phyloP scores from a whole-genome alignment of 768 basidiomycete species.

The Rhodotorula diobovata region DNA sequence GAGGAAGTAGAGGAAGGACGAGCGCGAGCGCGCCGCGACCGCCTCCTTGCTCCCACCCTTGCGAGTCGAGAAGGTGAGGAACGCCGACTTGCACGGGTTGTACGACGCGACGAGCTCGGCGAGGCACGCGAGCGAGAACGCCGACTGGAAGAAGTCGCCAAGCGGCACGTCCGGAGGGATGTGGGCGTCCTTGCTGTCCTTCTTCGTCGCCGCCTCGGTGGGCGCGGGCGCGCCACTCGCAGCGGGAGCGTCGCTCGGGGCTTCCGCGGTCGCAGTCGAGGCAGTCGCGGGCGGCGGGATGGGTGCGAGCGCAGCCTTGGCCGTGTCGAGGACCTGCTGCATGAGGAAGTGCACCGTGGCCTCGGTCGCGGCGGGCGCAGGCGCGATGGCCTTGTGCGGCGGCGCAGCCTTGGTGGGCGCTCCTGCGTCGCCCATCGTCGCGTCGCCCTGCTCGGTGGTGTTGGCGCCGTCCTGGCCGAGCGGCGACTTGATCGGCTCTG shows the following conservation, averaged over 20 bases:
- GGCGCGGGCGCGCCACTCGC: not conserved
- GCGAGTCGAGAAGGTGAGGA: conserved; percentile 60
- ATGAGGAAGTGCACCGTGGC: conserved; percentile 61
- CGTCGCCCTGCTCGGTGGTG: conserved; percentile 6
- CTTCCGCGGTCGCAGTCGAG: not conserved
- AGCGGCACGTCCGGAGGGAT: conserved; percentile 30
- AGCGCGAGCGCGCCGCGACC: conserved; percentile 58
- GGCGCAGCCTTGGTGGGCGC: conserved; percentile 11
- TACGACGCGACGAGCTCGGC: conserved; percentile 92
- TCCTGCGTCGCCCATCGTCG: conserved; percentile 14
- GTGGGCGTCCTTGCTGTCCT: conserved; percentile 31
- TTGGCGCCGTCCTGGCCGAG: conserved; percentile 13
- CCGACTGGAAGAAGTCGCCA: conserved; percentile 40
- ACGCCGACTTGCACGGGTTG: conserved; percentile 78
- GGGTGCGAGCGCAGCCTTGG: conserved; percentile 51
- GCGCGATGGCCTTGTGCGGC: conserved; percentile 44
- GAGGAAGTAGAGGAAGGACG: conserved; percentile 67
- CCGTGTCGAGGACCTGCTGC: conserved; percentile 62
- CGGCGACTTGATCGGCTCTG: conserved; percentile 27
- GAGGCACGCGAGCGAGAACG: conserved; percentile 81
- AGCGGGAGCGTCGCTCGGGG: not conserved
- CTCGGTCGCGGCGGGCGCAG: conserved; percentile 41
- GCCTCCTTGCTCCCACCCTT: conserved; percentile 44
- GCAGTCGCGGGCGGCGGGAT: conserved; percentile 24
- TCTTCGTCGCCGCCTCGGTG: conserved; percentile 28